A percentile compares a stretch with the other conserved stretches of the same genome.
Evolutionary conservation across 805 yeast species (phyloP).

Genomic region (Metschnikowia lochheadii): DNA sequence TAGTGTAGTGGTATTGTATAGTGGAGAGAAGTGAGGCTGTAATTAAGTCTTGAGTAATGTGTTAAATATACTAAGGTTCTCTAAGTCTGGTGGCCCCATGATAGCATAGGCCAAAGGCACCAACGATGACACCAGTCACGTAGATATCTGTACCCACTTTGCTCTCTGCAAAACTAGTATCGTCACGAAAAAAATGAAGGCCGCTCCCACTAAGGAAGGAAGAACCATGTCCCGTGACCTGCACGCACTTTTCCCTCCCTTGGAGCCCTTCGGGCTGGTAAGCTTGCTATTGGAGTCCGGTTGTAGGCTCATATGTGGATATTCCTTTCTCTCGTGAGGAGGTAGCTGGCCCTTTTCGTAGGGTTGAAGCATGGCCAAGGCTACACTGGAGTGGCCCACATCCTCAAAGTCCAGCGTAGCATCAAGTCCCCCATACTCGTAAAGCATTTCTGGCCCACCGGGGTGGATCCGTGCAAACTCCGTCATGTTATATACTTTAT

Average conservation of each 20-base stretch:
- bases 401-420: constrained; percentile 64
- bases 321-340: constrained; percentile 1
- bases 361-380: constrained; percentile 17
- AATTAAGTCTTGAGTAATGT: too few species aligned
- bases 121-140: not conserved
- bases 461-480: constrained; percentile 77
- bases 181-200: constrained; percentile 8
- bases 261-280: not conserved
- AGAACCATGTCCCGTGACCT: not conserved
- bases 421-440: constrained; percentile 76
- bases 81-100: too few species aligned
- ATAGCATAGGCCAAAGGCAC: not conserved
- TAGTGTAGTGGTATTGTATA: too few species aligned
- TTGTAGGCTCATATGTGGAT: not conserved
- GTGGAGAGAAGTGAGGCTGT: too few species aligned
- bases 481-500: constrained; percentile 74
- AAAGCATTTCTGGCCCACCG: constrained; percentile 65
- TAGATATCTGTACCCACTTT: constrained; percentile 15
- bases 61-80: too few species aligned
- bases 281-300: not conserved
- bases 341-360: constrained; percentile 12
- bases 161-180: constrained; percentile 13
- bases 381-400: constrained; percentile 18
- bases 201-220: constrained; percentile 4
- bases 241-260: not conserved